Evolutionary conservation across 345 rosid species (phyloP).

Genomic region (Salix arbutifolia): DNA sequence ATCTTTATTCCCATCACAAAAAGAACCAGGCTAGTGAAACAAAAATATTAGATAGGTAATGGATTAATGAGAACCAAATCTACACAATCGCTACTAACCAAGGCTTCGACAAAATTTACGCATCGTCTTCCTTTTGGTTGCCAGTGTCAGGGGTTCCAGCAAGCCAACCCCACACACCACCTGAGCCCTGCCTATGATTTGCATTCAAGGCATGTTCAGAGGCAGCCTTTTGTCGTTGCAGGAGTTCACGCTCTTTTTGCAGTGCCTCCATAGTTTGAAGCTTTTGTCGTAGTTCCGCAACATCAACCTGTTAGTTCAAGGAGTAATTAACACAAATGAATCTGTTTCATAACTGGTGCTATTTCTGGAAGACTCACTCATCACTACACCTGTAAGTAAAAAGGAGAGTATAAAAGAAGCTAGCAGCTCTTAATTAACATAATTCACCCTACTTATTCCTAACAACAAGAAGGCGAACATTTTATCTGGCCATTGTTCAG

Average conservation of each 20-base stretch:
- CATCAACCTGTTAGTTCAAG: conserved; percentile 70
- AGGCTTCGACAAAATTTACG: conserved; percentile 18
- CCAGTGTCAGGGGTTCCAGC: conserved; percentile 59
- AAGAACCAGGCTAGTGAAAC: not conserved
- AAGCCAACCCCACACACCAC: conserved; percentile 98
- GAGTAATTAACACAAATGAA: not conserved
- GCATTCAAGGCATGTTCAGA: conserved; percentile 77
- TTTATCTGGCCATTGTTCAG: not conserved
- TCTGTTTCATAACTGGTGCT: not conserved
- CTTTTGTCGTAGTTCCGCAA: conserved; percentile 92
- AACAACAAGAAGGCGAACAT: not conserved
- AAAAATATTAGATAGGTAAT: not conserved
- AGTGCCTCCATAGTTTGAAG: conserved; percentile 80
- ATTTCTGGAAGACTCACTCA: not conserved
- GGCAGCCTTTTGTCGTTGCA: conserved; percentile 91
- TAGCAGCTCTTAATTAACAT: not conserved
- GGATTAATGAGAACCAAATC: not conserved
- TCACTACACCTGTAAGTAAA: not conserved
- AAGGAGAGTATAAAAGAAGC: not conserved
- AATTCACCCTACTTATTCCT: not conserved
- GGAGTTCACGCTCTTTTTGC: conserved; percentile 85
- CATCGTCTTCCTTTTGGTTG: conserved; percentile 20
- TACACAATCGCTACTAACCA: not conserved
- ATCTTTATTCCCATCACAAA: conserved; percentile 24
- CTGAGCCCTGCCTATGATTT: conserved; percentile 68